Conservation (phyloP, 306 rosid species). For the Carpinus viminea region DNA sequence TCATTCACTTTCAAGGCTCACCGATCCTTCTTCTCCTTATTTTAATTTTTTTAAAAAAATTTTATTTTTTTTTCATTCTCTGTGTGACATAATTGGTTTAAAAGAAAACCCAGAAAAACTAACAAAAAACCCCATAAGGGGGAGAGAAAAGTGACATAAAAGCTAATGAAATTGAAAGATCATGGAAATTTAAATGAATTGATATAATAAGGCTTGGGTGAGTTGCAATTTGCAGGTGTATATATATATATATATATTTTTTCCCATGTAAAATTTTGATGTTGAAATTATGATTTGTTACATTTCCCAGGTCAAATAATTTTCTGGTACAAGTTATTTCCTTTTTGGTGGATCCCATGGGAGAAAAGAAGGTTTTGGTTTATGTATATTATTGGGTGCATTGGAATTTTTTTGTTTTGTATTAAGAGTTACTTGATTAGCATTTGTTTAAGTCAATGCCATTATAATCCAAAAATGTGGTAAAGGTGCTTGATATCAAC, state of each 20-base stretch:
- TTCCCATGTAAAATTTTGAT: neutral
- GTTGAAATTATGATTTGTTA: neutral
- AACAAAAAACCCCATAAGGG: neutral
- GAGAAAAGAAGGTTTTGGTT: neutral
- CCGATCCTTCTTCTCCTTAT: neutral
- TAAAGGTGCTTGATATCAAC: neutral
- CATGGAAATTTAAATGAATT: neutral
- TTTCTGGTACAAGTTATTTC: neutral
- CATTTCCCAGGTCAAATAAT: neutral
- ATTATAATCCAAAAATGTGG: neutral
- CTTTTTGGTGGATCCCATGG: neutral
- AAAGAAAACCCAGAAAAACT: neutral
- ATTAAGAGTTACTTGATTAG: neutral
- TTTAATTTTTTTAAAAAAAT: no score
- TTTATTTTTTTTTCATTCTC: neutral
- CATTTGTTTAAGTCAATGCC: neutral
- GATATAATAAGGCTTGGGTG: neutral
- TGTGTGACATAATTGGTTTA: neutral
- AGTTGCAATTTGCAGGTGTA: neutral
- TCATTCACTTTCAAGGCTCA: neutral
- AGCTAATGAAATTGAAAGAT: neutral
- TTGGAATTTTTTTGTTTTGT: neutral
- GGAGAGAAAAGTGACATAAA: neutral
- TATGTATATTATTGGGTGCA: neutral
- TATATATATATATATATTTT: no score